Conservation (phyloP, 805 yeast genomes). For the Hanseniaspora taiwanica region DNA sequence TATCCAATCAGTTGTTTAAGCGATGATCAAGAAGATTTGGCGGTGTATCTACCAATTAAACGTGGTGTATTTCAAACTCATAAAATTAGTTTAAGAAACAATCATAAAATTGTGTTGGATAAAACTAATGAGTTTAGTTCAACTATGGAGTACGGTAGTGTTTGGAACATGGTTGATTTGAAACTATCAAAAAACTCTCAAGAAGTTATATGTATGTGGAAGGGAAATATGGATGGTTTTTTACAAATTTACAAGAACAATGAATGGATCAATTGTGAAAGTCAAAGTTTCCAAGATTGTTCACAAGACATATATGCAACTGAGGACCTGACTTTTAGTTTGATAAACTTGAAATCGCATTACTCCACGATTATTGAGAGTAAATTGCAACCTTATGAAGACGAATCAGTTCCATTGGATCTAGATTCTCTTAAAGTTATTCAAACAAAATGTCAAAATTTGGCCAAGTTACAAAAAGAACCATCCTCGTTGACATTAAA, state of each 20-base stretch:
- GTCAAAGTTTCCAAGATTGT: background rate
- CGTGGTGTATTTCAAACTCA: constrained; percentile 33
- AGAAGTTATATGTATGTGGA: background rate
- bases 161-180: constrained; percentile 23
- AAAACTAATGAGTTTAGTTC: constrained; percentile 11
- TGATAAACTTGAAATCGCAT: constrained; percentile 12
- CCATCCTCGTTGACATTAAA: constrained; percentile 38
- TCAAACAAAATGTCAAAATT: constrained; percentile 48
- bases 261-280: background rate
- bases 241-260: background rate
- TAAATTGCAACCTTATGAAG: constrained; percentile 12
- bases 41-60: constrained; percentile 30
- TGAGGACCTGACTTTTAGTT: constrained; percentile 5
- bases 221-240: background rate
- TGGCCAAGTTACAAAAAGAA: constrained; percentile 47
- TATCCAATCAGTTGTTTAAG: background rate
- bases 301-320: background rate
- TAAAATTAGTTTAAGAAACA: constrained; percentile 13
- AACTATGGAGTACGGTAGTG: constrained; percentile 17
- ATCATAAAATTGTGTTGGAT: constrained; percentile 6
- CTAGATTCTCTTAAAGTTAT: background rate
- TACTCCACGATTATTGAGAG: constrained; percentile 10
- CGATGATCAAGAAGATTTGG: constrained; percentile 12
- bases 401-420: constrained; percentile 6
- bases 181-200: constrained; percentile 5